These are phyloP conservation scores for Capsicum baccatum DNA, from an alignment of 257 asterid genomes.

Conservation along the genomic window DNA sequence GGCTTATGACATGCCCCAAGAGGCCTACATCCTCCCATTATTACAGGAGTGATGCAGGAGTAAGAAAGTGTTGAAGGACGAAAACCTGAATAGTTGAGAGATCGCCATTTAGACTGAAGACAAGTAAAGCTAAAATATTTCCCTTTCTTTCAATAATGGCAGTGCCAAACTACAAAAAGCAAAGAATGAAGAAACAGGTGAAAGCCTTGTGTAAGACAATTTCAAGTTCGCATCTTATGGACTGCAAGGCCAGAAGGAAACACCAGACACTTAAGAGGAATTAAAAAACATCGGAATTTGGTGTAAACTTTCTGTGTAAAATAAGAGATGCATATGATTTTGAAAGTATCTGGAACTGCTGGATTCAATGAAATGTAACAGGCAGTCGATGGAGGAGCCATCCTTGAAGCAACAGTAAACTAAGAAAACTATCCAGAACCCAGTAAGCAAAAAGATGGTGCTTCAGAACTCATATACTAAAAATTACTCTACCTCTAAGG, in stretches of 20 bases:
- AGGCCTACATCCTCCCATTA: too few relatives aligned
- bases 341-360: background rate
- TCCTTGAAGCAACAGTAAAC: background rate
- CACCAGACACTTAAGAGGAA: background rate
- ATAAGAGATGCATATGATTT: background rate
- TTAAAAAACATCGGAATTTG: background rate
- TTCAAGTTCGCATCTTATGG: background rate
- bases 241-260: background rate
- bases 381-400: background rate
- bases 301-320: background rate
- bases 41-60: background rate
- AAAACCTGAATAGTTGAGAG: background rate
- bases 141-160: background rate
- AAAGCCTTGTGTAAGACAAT: background rate
- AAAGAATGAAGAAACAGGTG: background rate
- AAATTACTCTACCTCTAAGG: background rate
- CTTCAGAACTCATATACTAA: background rate
- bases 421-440: background rate
- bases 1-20: too few relatives aligned
- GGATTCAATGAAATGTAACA: slow-evolving; percentile 12
- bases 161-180: background rate
- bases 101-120: background rate
- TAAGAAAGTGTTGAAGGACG: background rate
- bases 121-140: background rate
- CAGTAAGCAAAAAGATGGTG: background rate